Base-by-base conservation (phyloP, 2,329 filamentous ascomycete species). In the Elsinoe arachidis region DNA sequence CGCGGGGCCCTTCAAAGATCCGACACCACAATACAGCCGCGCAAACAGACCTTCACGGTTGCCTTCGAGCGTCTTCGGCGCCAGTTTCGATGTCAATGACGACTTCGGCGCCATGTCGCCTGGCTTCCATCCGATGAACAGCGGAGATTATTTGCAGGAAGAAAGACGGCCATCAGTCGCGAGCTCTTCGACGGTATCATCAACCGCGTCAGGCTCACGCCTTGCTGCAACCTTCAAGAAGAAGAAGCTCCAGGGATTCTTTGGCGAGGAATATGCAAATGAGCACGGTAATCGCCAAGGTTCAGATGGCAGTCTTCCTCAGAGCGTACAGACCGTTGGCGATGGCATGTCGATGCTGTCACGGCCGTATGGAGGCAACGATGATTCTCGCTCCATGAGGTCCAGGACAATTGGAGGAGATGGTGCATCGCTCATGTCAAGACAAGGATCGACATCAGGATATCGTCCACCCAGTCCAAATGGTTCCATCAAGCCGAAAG, bases 231-330 rank as follows among this genome's bases (percentile, higher is more conserved):
- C 56, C 15, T 80, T 83, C 62, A 79, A 82, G 65, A 90, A 91
- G 72, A 92, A 91, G 72, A 93, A 92, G 73, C 78, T 96, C 61
- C 88, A 93, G 68, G 88, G 87, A 41, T 92, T 96, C 69, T 95
- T 96, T 73, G 91, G 92, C 47, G 92, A 96, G 65, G 91, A 96
- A 68, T 90, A 84, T 59, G 82, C 81, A 37, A 78, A 81, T 63
- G 86, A 76, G 55, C 76, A 56, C 21, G 43, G 39, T n/a, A 17
- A 12, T 26, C 39, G 54, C 14, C 54, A 56, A 19, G 43, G 43
- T n/a, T 56, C 54, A 49, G 54, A 56, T n/a, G 34, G 41, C 15
- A 56, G 54, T 46, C 23, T 56, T 21, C n/a, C 54, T 5, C 54
- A 56, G 30, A 68, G 65, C 59, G 70, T 74, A 54, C 74, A 91